Base-by-base conservation (phyloP, 345 rosid species). In the Corchorus capsularis region DNA sequence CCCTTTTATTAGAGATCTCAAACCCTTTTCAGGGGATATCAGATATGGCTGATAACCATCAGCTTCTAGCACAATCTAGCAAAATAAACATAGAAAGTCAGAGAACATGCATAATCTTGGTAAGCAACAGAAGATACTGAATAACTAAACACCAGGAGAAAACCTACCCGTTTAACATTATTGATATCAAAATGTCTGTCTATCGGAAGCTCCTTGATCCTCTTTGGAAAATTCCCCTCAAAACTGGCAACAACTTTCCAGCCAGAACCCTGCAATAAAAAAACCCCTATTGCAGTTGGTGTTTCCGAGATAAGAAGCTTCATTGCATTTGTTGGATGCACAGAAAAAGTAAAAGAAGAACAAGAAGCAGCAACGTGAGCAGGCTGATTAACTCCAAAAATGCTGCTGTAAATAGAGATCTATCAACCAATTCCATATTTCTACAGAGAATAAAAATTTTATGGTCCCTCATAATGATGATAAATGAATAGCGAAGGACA, bases 161-260 rank as follows among this genome's bases (percentile, higher is more conserved):
- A 41, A 75, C 71, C 65, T 75, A 82, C 84, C 75, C 84, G 56
- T 68, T 82, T 82, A 56, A 96, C 92, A 82, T 96, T 94, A 60
- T 86, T 90, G 76, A 96, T 78, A 81, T 96, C 97, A 83, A 96
- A 96, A 86, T 96, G 97, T 79, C 92, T 94, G 67, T 96, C 99
- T 80, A 96, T 77, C 22, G 99, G 99, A 39, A 96, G 97, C 81
- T 94, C 96, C 92, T 96, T 96, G 79, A 96, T 91, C 76, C 98
- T 90, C 74, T 80, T 94, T 41, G 99, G 99, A 71, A 96, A 94
- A 87, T 77, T 94, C 12, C 99, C 99, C 83, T 96, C 99, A 82
- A 96, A 96, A 84, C 97, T 92, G 16, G 96, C 95, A 82, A 96
- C 99, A 83, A 96, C 86, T 84, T 93, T 96, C 98, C 97, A 96